phyloP scores from a whole-genome alignment of 495 filamentous ascomycete genomes.

The Articulospora tetracladia region DNA sequence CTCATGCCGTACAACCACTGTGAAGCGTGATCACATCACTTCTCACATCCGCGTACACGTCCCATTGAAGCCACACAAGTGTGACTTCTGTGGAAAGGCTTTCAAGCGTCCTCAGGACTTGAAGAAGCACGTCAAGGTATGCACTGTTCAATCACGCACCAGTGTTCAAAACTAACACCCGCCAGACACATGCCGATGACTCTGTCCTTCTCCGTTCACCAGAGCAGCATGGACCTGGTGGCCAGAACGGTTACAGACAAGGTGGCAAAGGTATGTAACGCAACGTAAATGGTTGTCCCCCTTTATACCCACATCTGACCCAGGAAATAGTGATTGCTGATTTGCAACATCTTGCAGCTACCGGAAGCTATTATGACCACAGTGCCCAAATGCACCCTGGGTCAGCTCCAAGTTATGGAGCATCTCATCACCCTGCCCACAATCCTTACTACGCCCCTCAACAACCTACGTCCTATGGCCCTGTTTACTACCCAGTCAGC shows the following conservation, averaged over 20 bases:
- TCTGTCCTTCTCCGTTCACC: conserved; percentile 81
- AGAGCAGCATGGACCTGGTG: conserved; percentile 58
- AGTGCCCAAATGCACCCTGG: conserved; percentile 49
- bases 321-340: conserved; percentile 35
- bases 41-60: conserved; percentile 99
- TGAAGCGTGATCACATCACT: conserved; percentile 99
- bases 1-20: conserved; percentile 89
- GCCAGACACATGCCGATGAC: conserved; percentile 89
- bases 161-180: conserved; percentile 7
- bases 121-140: conserved; percentile 93
- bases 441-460: conserved; percentile 54
- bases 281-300: conserved; percentile 20
- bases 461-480: conserved; percentile 47
- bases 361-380: conserved; percentile 52
- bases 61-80: conserved; percentile 96
- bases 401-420: conserved; percentile 35
- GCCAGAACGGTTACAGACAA: conserved; percentile 54
- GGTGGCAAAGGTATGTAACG: conserved; percentile 51
- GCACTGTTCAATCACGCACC: neutral
- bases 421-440: conserved; percentile 37
- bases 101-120: conserved; percentile 99
- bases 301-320: conserved; percentile 18
- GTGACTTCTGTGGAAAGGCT: conserved; percentile 95
- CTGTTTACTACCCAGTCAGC: conserved; percentile 64
- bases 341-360: conserved; percentile 48